Evolutionary conservation across 2,329 filamentous ascomycete genomes (phyloP).

Genomic region (Dactylellina drechsleri): DNA sequence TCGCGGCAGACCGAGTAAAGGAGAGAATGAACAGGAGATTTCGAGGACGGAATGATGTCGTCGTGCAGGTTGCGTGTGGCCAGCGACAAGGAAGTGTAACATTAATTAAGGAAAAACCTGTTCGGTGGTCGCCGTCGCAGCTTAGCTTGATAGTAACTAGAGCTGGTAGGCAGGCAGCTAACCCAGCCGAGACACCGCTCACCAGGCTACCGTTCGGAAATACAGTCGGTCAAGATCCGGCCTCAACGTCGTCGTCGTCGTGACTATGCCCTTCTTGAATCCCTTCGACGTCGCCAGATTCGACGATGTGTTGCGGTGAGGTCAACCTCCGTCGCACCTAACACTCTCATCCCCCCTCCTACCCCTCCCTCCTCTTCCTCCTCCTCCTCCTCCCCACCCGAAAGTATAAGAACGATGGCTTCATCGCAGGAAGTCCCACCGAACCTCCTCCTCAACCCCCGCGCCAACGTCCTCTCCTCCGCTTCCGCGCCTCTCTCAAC

Average conservation of each 20-base stretch:
- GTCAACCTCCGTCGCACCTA: background rate
- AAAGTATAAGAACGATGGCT: slow-evolving; percentile 9
- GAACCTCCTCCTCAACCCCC: slow-evolving; percentile 51
- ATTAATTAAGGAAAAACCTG: slow-evolving; percentile 24
- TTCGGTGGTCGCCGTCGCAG: slow-evolving; percentile 14
- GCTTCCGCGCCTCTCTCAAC: slow-evolving; percentile 45
- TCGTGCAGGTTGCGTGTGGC: slow-evolving; percentile 22
- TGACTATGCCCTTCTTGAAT: background rate
- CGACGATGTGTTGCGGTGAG: background rate
- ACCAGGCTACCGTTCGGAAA: too few species aligned
- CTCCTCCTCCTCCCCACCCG: background rate
- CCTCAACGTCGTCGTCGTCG: background rate
- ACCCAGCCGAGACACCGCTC: too few species aligned
- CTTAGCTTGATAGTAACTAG: too few species aligned
- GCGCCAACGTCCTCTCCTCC: slow-evolving; percentile 41
- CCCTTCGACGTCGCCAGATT: background rate
- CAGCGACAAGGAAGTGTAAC: background rate
- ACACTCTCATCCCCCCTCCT: background rate
- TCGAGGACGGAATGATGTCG: slow-evolving; percentile 30
- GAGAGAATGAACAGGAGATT: background rate
- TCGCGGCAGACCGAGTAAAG: too few species aligned
- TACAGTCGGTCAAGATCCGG: too few species aligned
- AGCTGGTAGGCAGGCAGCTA: too few species aligned
- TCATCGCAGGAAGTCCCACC: slow-evolving; percentile 33
- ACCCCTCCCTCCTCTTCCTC: background rate